Evolutionary conservation across 805 yeast genomes (phyloP), one percentile per base, ranked within the genome.

Genomic region (Saturnispora galanensis): DNA sequence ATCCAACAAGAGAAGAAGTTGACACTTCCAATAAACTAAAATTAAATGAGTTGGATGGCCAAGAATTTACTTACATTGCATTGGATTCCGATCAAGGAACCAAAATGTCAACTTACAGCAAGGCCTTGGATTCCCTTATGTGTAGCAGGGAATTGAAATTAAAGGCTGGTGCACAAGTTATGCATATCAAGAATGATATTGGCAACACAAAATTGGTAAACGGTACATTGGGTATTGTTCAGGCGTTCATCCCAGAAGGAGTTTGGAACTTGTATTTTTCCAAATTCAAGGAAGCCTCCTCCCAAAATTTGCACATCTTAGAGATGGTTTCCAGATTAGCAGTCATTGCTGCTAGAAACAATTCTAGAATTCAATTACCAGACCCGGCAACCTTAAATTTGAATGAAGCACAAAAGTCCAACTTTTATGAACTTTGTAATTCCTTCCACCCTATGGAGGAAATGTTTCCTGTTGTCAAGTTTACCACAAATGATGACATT

Each of bases 161-260:
- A 51, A 90, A 89, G 59, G 79, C 76, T 44, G 87, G 86, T 32
- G 94, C 96, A 0, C 98, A 93, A 62, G 97, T 93, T 1, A 89
- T 93, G 96, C 79, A 86, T 71, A 65, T 93, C 52, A 86, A 84
- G 55, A 93, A 93, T 59, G 61, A 58, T 28, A 35, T 54, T 3
- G 70, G 74, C 28, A 89, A 85, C 51, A 82, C 77, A 9, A 64
- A 69, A 2, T 66, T 93, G 33, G 97, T 93, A 35, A 93, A 93
- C 64, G 98, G 99, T 3, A 77, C 96, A 0, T 67, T 90, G 33
- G 99, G 99, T 0, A 76, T 71, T 33, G 81, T 93, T 1, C 52
- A 77, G 7, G 78, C 73, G 13, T 80, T 83, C 51, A 62, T 73
- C 40, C 47, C 50, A 52, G 57, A 57, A 31, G 47, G 31, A 44